Conservation (phyloP, 2,329 filamentous ascomycete genomes). For the Fusarium nisikadoi region DNA sequence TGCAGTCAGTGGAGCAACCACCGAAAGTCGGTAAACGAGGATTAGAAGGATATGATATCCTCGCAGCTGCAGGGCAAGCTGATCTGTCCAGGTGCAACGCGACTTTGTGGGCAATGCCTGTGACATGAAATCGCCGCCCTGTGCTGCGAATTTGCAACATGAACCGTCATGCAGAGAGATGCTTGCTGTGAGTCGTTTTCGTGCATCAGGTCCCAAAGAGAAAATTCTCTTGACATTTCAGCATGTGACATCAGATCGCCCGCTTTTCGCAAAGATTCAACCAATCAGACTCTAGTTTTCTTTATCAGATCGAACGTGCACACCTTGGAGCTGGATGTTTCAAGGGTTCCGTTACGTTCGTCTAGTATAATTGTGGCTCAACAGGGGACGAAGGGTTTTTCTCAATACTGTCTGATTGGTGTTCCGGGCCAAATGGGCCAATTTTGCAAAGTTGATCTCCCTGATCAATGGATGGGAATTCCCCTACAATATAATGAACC, state of each 20-base stretch:
- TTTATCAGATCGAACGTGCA: slow-evolving; percentile 45
- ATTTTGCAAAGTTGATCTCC: slow-evolving; percentile 5
- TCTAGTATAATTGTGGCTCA: slow-evolving; percentile 4
- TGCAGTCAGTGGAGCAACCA: background rate
- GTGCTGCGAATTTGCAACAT: slow-evolving; percentile 32
- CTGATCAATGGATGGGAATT: background rate
- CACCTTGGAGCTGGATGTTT: slow-evolving; percentile 1
- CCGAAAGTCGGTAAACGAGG: background rate
- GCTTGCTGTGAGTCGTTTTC: slow-evolving; percentile 13
- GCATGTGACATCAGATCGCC: slow-evolving; percentile 43
- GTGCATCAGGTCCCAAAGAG: slow-evolving; percentile 17
- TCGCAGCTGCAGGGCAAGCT: slow-evolving; percentile 40
- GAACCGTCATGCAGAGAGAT: slow-evolving; percentile 11
- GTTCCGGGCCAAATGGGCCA: slow-evolving; percentile 5
- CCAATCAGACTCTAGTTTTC: slow-evolving; percentile 14
- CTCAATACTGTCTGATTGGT: slow-evolving; percentile 5
- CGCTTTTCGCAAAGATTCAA: background rate
- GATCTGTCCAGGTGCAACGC: slow-evolving; percentile 13
- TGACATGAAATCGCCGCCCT: slow-evolving; percentile 31
- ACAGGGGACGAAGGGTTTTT: slow-evolving; percentile 11
- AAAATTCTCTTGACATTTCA: slow-evolving; percentile 42
- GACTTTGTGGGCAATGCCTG: slow-evolving; percentile 18
- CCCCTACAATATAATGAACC: slow-evolving; percentile 17
- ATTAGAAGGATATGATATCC: slow-evolving; percentile 1
- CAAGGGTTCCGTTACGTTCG: slow-evolving; percentile 17